Percentiles rank a stretch among this genome's conserved stretches.
phyloP scores from a whole-genome alignment of 1,284 basidiomycete genomes.

The Cryptococcus wingfieldii region DNA sequence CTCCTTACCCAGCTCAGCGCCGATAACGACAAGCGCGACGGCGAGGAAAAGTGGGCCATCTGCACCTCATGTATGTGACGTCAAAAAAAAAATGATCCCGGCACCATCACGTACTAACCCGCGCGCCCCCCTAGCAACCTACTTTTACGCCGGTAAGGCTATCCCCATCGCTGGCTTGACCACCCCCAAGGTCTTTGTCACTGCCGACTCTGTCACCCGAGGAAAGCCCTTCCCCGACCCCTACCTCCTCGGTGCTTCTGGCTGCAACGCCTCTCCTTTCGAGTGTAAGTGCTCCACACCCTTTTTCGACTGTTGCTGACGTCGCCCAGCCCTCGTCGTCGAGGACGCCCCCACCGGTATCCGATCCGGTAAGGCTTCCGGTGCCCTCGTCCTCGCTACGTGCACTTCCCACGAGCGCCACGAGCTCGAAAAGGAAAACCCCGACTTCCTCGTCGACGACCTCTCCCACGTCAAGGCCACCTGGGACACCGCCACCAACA shows the following conservation, averaged over 20 bases:
- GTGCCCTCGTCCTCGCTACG: conserved; percentile 49
- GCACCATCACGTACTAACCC: not conserved
- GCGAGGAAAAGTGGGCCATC: conserved; percentile 48
- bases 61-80: conserved; percentile 41
- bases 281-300: conserved; percentile 27
- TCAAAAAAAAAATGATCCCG: not conserved
- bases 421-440: conserved; percentile 48
- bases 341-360: conserved; percentile 54
- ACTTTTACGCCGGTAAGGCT: conserved; percentile 49
- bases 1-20: conserved; percentile 38
- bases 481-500: conserved; percentile 42
- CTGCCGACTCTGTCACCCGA: conserved; percentile 50
- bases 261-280: conserved; percentile 45
- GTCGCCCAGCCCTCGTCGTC: conserved; percentile 39
- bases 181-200: conserved; percentile 49
- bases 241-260: conserved; percentile 50
- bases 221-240: conserved; percentile 54
- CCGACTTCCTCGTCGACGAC: conserved; percentile 50
- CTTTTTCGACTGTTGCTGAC: not conserved
- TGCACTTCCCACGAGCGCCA: conserved; percentile 50
- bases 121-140: conserved; percentile 29
- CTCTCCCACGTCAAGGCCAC: conserved; percentile 44
- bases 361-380: conserved; percentile 49
- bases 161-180: conserved; percentile 48
- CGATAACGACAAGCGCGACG: conserved; percentile 35